These are phyloP conservation scores for Ustulina deusta DNA, from an alignment of 2,329 filamentous ascomycete species.

Conservation along the genomic window DNA sequence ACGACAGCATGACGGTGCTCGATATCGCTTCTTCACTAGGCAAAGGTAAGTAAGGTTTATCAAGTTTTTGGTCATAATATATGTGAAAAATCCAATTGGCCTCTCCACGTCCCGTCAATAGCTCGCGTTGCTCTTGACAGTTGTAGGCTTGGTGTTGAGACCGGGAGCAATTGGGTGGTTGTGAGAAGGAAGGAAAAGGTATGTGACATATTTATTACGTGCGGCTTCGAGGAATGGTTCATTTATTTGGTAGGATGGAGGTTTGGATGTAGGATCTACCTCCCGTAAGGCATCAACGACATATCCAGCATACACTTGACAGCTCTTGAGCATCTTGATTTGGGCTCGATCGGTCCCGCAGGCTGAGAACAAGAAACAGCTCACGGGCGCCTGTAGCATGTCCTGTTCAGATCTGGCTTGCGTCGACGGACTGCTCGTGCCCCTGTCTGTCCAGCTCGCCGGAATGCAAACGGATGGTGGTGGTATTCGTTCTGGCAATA, in stretches of 20 bases:
- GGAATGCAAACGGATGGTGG: constrained; percentile 17
- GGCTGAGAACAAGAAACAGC: constrained; percentile 13
- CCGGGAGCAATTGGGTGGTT: neutral
- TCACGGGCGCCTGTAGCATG: constrained; percentile 5
- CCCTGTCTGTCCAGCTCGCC: constrained; percentile 20
- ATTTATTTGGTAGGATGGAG: neutral
- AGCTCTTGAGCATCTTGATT: constrained; percentile 25
- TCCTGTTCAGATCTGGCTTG: constrained; percentile 7
- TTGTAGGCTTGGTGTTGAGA: neutral
- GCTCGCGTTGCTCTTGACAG: neutral
- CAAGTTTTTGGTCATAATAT: neutral
- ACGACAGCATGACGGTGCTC: constrained; percentile 3
- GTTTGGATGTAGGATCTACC: neutral
- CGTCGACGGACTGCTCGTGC: constrained; percentile 1
- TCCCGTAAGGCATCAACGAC: constrained; percentile 24
- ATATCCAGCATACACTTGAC: neutral
- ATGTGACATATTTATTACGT: neutral
- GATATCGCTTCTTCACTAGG: constrained; percentile 1
- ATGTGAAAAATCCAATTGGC: constrained; percentile 3
- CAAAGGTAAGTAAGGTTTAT: neutral
- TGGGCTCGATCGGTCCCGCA: constrained; percentile 45
- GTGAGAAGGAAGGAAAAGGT: neutral
- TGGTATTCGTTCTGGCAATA: constrained; percentile 33
- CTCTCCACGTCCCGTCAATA: neutral
- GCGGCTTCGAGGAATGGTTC: constrained; percentile 6